Evolutionary conservation across 2,329 filamentous ascomycete genomes (phyloP).

Genomic region (Trichoderma sp.): DNA sequence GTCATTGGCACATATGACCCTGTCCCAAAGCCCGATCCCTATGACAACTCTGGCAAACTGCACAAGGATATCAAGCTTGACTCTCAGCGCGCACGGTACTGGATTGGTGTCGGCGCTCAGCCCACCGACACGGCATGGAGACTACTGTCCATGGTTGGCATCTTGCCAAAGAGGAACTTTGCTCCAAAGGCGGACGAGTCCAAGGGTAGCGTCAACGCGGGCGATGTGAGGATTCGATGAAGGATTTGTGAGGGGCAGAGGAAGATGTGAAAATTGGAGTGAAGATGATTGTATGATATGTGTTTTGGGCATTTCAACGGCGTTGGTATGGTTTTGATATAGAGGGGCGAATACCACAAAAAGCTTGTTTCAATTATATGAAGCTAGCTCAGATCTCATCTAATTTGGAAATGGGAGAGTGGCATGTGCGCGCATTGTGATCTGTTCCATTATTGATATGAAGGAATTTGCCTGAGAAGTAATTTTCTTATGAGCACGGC

Average conservation of each 20-base stretch:
- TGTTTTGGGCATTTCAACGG: slow-evolving; percentile 21
- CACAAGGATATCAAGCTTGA: slow-evolving; percentile 95
- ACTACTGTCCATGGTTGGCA: slow-evolving; percentile 73
- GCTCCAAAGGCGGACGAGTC: slow-evolving; percentile 33
- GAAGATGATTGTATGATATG: slow-evolving; percentile 19
- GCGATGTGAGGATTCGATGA: slow-evolving; percentile 36
- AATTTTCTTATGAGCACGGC: no score
- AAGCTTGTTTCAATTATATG: background rate
- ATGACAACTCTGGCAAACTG: slow-evolving; percentile 63
- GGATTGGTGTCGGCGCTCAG: slow-evolving; percentile 95
- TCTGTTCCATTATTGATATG: background rate
- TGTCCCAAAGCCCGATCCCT: slow-evolving; percentile 61
- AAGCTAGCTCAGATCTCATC: background rate
- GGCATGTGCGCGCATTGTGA: background rate
- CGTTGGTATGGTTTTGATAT: slow-evolving; percentile 12
- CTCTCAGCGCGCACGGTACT: slow-evolving; percentile 79
- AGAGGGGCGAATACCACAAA: slow-evolving; percentile 7
- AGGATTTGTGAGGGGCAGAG: background rate
- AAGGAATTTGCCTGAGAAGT: background rate
- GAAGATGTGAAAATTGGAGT: background rate
- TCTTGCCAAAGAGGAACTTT: slow-evolving; percentile 42
- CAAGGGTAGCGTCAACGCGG: slow-evolving; percentile 31
- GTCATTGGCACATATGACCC: slow-evolving; percentile 82
- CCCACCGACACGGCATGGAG: slow-evolving; percentile 89
- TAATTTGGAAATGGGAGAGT: background rate